Evolutionary conservation across 2,329 filamentous ascomycete genomes (phyloP).

Genomic region (Cercospora sojina): DNA sequence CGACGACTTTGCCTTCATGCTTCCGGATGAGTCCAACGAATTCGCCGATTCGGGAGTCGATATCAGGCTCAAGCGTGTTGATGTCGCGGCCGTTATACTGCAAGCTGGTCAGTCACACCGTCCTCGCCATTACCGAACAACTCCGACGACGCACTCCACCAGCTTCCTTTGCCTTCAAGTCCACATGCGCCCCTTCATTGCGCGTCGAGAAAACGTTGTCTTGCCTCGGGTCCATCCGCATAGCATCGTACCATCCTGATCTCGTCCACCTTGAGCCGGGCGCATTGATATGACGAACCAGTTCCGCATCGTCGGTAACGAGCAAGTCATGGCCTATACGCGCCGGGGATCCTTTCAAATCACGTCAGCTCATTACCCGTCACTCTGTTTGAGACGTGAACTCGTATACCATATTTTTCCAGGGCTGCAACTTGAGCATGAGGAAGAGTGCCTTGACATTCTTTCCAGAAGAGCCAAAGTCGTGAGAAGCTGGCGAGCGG

Average conservation of each 20-base stretch:
- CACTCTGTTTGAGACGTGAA: conserved; percentile 5
- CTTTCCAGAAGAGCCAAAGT: conserved; percentile 35
- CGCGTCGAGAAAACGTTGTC: conserved; percentile 57
- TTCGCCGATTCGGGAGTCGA: conserved; percentile 51
- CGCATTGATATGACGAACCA: conserved; percentile 48
- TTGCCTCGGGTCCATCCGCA: conserved; percentile 54
- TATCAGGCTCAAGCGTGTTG: conserved; percentile 49
- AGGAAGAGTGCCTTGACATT: conserved; percentile 23
- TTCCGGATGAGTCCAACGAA: conserved; percentile 50
- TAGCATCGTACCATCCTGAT: conserved; percentile 50
- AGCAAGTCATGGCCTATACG: conserved; percentile 52
- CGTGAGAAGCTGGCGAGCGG: conserved; percentile 27
- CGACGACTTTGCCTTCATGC: conserved; percentile 41
- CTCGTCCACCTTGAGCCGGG: conserved; percentile 35
- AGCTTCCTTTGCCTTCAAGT: conserved; percentile 51
- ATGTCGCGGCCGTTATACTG: conserved; percentile 60
- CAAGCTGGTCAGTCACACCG: conserved; percentile 14
- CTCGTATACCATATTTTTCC: conserved; percentile 31
- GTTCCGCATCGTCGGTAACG: conserved; percentile 51
- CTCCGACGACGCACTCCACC: conserved; percentile 46
- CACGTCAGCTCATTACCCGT: conserved; percentile 9
- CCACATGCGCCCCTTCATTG: conserved; percentile 50
- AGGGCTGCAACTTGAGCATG: conserved; percentile 29
- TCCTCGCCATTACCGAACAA: conserved; percentile 2
- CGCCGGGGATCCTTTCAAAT: conserved; percentile 42